These are phyloP conservation scores for Udeniomyces megalosporus DNA, from an alignment of 768 basidiomycete species.

Conservation along the genomic window DNA sequence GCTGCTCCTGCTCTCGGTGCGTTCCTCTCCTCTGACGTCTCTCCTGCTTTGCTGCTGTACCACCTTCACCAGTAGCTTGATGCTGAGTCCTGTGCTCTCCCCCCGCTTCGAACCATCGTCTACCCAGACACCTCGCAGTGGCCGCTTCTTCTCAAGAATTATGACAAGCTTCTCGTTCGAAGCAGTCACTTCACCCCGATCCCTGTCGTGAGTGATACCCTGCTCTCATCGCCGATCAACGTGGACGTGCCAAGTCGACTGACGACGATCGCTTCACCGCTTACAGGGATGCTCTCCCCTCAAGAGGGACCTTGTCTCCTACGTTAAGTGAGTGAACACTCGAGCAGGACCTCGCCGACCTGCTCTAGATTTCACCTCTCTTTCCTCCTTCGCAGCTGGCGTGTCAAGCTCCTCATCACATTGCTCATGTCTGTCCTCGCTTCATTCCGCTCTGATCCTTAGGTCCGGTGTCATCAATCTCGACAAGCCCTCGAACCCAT, in stretches of 20 bases:
- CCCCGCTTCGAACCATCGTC: too few relatives aligned
- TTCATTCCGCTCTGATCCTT: too few relatives aligned
- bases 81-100: background rate
- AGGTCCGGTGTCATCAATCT: conserved; percentile 98
- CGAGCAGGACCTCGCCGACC: too few relatives aligned
- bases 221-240: too few relatives aligned
- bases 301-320: conserved; percentile 78
- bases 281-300: conserved; percentile 65
- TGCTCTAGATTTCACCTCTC: background rate
- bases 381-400: background rate
- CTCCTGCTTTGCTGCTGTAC: background rate
- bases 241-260: too few relatives aligned
- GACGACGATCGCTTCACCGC: too few relatives aligned
- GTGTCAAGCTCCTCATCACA: too few relatives aligned
- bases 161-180: conserved; percentile 85
- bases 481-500: conserved; percentile 98
- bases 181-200: conserved; percentile 98
- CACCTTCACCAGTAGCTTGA: too few relatives aligned
- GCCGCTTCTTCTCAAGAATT: conserved; percentile 96
- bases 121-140: conserved; percentile 73
- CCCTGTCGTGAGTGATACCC: conserved; percentile 38
- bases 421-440: too few relatives aligned
- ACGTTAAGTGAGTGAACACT: conserved; percentile 54
- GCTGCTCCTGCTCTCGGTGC: conserved; percentile 29
- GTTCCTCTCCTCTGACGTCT: conserved; percentile 17